These are phyloP conservation scores for Venustampulla echinocandica DNA, from an alignment of 495 filamentous ascomycete species.

Conservation along the genomic window DNA sequence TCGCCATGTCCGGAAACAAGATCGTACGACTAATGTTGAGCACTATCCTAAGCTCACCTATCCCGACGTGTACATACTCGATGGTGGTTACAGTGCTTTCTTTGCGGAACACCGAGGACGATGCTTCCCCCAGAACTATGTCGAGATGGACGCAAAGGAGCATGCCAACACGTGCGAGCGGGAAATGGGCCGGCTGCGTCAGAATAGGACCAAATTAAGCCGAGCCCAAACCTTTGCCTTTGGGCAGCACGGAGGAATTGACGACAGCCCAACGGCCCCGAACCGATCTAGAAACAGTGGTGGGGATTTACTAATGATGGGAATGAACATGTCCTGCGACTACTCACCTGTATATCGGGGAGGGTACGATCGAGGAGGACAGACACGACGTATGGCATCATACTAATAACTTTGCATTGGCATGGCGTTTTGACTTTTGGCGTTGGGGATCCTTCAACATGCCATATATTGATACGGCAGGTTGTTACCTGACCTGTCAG, in stretches of 20 bases:
- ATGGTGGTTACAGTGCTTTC: slow-evolving; percentile 93
- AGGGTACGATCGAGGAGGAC: slow-evolving; percentile 41
- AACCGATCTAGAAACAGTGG: slow-evolving; percentile 36
- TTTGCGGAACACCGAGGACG: slow-evolving; percentile 65
- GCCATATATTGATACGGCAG: slow-evolving; percentile 7
- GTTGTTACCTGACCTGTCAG: slow-evolving; percentile 4
- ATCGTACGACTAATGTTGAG: slow-evolving; percentile 73
- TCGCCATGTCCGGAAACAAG: slow-evolving; percentile 74
- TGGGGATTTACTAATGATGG: slow-evolving; percentile 41
- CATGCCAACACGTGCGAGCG: slow-evolving; percentile 88
- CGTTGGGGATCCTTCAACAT: slow-evolving; percentile 12
- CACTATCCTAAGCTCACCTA: slow-evolving; percentile 82
- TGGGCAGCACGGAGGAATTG: slow-evolving; percentile 55
- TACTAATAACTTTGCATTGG: slow-evolving; percentile 39
- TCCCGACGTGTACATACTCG: slow-evolving; percentile 92
- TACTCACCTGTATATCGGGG: slow-evolving; percentile 40
- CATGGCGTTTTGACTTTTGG: slow-evolving; percentile 20
- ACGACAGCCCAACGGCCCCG: slow-evolving; percentile 72
- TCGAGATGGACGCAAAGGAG: slow-evolving; percentile 86
- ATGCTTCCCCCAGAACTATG: slow-evolving; percentile 90
- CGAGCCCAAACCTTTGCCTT: slow-evolving; percentile 94
- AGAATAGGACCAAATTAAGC: slow-evolving; percentile 69
- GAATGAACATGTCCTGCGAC: slow-evolving; percentile 36
- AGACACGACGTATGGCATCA: slow-evolving; percentile 63
- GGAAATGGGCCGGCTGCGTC: slow-evolving; percentile 77